Evolutionary conservation across 2,329 filamentous ascomycete species (phyloP).

Genomic region (Pyrenophora teres): DNA sequence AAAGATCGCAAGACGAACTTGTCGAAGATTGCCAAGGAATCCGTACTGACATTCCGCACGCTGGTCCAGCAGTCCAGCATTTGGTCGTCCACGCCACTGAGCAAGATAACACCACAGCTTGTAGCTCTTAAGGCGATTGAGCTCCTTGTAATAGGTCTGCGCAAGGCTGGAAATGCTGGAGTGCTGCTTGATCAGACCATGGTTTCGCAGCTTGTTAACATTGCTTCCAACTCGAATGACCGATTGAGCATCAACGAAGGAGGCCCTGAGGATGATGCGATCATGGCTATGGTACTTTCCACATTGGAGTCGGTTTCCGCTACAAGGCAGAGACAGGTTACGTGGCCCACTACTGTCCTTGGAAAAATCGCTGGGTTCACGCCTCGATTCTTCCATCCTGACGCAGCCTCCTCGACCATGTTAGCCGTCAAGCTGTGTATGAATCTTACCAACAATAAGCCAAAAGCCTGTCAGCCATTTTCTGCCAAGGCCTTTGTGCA

Average conservation of each 20-base stretch:
- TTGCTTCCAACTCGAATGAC: constrained; percentile 40
- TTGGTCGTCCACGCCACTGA: constrained; percentile 63
- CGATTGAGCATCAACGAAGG: constrained; percentile 22
- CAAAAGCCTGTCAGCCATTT: constrained; percentile 70
- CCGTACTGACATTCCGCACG: constrained; percentile 61
- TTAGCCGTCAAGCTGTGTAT: constrained; percentile 73
- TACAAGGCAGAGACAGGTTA: constrained; percentile 48
- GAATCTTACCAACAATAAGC: constrained; percentile 84
- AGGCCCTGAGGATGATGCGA: constrained; percentile 24
- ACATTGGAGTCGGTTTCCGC: constrained; percentile 58
- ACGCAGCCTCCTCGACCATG: constrained; percentile 32
- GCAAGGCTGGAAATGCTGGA: constrained; percentile 54
- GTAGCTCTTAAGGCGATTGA: constrained; percentile 69
- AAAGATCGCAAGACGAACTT: constrained; percentile 71
- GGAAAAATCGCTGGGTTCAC: constrained; percentile 57
- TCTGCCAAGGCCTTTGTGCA: constrained; percentile 59
- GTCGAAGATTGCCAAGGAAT: constrained; percentile 65
- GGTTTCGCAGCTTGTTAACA: constrained; percentile 50
- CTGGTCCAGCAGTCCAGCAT: constrained; percentile 59
- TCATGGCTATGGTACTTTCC: constrained; percentile 52
- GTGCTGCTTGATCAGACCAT: constrained; percentile 52
- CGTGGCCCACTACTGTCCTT: constrained; percentile 54
- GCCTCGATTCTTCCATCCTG: constrained; percentile 33
- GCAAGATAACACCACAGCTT: constrained; percentile 64
- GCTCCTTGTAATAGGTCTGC: constrained; percentile 58